These are phyloP conservation scores for Pestalotiopsis sp. DNA, from an alignment of 2,329 filamentous ascomycete species.

Conservation along the genomic window DNA sequence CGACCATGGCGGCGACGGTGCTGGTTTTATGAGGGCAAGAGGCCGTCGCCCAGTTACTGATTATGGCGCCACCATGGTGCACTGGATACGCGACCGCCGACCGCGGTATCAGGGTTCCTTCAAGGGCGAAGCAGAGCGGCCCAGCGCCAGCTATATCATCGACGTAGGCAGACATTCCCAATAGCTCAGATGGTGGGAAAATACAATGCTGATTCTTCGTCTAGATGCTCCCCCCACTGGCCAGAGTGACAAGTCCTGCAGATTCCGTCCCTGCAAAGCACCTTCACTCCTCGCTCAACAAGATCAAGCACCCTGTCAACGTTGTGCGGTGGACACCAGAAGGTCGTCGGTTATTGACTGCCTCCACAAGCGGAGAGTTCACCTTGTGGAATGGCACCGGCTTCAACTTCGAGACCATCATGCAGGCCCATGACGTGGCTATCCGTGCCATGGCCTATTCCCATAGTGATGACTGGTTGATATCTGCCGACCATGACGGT, in stretches of 20 bases:
- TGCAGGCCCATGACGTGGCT: constrained; percentile 92
- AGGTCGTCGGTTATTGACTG: constrained; percentile 86
- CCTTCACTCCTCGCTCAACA: constrained; percentile 96
- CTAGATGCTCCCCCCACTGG: constrained; percentile 85
- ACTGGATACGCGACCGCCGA: constrained; percentile 86
- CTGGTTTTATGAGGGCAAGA: constrained; percentile 48
- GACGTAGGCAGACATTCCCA: constrained; percentile 62
- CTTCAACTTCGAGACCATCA: constrained; percentile 99
- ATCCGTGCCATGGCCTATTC: constrained; percentile 86
- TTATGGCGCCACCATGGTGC: constrained; percentile 85
- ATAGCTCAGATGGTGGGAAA: not conserved
- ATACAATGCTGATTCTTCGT: constrained; percentile 19
- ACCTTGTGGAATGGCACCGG: constrained; percentile 98
- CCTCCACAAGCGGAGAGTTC: constrained; percentile 95
- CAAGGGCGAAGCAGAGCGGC: constrained; percentile 77
- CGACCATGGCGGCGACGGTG: constrained; percentile 44
- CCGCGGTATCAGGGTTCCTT: constrained; percentile 74
- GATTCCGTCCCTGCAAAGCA: constrained; percentile 94
- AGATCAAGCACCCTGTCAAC: constrained; percentile 96
- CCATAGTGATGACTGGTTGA: constrained; percentile 94
- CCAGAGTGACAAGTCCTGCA: constrained; percentile 71
- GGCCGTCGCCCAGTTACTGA: constrained; percentile 77
- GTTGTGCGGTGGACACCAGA: constrained; percentile 98
- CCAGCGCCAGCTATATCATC: constrained; percentile 85
- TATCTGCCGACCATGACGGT: constrained; percentile 93